phyloP scores from a whole-genome alignment of 768 basidiomycete species.

The Suillus americanus region DNA sequence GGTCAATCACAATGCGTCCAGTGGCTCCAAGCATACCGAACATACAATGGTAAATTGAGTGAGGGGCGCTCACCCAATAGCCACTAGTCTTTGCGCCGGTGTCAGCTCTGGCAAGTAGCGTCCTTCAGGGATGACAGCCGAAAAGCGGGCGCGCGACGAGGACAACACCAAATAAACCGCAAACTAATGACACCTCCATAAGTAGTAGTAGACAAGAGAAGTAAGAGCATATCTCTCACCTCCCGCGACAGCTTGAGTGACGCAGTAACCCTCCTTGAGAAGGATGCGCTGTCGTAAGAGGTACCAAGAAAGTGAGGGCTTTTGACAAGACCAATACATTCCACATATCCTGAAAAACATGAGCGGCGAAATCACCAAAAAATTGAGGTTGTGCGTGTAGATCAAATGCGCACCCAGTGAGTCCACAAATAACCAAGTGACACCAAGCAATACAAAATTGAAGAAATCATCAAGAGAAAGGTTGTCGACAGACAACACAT shows the following conservation, averaged over 20 bases:
- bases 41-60: no score
- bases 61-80: slow-evolving; percentile 46
- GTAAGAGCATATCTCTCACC: slow-evolving; percentile 27
- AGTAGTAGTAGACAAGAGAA: not conserved
- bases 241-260: slow-evolving; percentile 56
- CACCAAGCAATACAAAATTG: not conserved
- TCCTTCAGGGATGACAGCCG: not conserved
- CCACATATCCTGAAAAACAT: slow-evolving; percentile 75
- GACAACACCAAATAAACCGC: slow-evolving; percentile 72
- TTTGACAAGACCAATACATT: slow-evolving; percentile 67
- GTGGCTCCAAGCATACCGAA: no score
- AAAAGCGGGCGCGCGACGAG: slow-evolving; percentile 73
- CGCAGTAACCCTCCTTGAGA: slow-evolving; percentile 58
- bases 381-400: not conserved
- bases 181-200: slow-evolving; percentile 34
- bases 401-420: slow-evolving; percentile 48
- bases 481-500: no score
- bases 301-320: slow-evolving; percentile 71
- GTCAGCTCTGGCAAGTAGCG: slow-evolving; percentile 17
- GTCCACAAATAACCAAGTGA: slow-evolving; percentile 55
- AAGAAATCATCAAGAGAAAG: no score
- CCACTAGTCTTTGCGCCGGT: slow-evolving; percentile 47
- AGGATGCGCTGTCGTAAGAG: slow-evolving; percentile 63
- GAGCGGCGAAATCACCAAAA: not conserved
- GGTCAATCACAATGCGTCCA: no score